Percentiles rank a stretch among this genome's conserved stretches.
Evolutionary conservation across 2,329 filamentous ascomycete genomes (phyloP).

Genomic region (Ceratocystiopsis brevicomis): DNA sequence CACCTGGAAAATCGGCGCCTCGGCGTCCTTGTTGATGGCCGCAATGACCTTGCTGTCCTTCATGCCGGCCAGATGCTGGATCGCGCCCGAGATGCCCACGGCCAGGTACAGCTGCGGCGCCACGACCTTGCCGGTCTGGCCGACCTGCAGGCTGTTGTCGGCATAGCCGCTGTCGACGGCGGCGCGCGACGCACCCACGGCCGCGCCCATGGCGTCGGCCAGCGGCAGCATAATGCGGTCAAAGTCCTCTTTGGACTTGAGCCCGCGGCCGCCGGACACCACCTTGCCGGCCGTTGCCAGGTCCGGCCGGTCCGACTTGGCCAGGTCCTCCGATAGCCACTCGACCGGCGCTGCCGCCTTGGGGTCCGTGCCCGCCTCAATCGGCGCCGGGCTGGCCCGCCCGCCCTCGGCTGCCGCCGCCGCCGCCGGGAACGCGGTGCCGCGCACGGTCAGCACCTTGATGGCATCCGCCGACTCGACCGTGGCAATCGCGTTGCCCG

Average conservation of each 20-base stretch:
- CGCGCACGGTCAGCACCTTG: constrained; percentile 83
- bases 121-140: constrained; percentile 96
- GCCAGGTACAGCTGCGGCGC: constrained; percentile 90
- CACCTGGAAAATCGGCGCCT: constrained; percentile 96
- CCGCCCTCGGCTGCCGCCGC: constrained; percentile 45
- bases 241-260: constrained; percentile 97
- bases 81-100: constrained; percentile 89
- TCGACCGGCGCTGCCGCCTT: constrained; percentile 55
- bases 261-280: constrained; percentile 79
- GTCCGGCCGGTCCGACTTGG: constrained; percentile 86
- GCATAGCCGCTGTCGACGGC: constrained; percentile 95
- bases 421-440: constrained; percentile 71
- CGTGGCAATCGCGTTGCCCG: constrained; percentile 90
- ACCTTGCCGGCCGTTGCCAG: constrained; percentile 76
- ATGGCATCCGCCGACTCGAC: constrained; percentile 73
- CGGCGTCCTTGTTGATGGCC: constrained; percentile 92
- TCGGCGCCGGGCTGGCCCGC: constrained; percentile 46
- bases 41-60: constrained; percentile 99
- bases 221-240: constrained; percentile 82
- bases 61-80: constrained; percentile 97
- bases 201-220: constrained; percentile 83
- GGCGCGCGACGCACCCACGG: constrained; percentile 83
- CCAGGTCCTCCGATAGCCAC: constrained; percentile 86
- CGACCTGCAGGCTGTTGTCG: constrained; percentile 95
- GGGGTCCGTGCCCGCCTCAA: constrained; percentile 71